phyloP scores from a whole-genome alignment of 1,139 yeast genomes.

The Candida mesenterica region DNA sequence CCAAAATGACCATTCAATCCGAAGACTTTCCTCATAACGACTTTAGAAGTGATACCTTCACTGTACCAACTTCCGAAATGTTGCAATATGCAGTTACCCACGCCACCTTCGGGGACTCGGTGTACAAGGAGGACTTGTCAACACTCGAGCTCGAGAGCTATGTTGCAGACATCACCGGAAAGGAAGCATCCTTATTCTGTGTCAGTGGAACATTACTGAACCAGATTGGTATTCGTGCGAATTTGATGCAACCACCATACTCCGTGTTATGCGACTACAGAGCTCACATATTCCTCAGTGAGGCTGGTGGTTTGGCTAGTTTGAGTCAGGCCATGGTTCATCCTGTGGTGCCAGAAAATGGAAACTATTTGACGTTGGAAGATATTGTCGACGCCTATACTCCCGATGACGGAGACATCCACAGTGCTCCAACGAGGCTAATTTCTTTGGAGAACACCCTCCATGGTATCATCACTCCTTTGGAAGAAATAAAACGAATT shows the following conservation, averaged over 20 bases:
- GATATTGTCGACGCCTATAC: conserved; percentile 38
- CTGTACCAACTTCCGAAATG: conserved; percentile 44
- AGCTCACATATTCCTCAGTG: conserved; percentile 79
- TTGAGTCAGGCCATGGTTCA: conserved; percentile 91
- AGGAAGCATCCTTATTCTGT: conserved; percentile 80
- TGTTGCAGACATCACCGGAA: conserved; percentile 72
- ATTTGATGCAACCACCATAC: conserved; percentile 82
- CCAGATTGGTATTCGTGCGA: conserved; percentile 80
- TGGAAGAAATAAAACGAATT: conserved; percentile 41
- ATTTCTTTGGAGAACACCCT: conserved; percentile 47
- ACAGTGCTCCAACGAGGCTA: conserved; percentile 47
- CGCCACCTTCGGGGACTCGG: conserved; percentile 81
- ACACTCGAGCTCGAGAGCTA: conserved; percentile 65
- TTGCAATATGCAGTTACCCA: conserved; percentile 33
- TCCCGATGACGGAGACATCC: conserved; percentile 51
- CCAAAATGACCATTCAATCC: conserved; percentile 20
- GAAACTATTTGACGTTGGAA: conserved; percentile 54
- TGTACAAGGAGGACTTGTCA: conserved; percentile 77
- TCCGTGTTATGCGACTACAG: conserved; percentile 80
- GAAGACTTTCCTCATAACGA: conserved; percentile 41
- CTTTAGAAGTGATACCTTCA: conserved; percentile 54
- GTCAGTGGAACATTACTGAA: conserved; percentile 90
- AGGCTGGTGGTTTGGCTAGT: conserved; percentile 90
- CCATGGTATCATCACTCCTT: conserved; percentile 44
- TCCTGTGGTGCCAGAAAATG: conserved; percentile 76